Conservation (phyloP, 192 early-diverging fungal genomes). For the Phycomyces nitens region DNA sequence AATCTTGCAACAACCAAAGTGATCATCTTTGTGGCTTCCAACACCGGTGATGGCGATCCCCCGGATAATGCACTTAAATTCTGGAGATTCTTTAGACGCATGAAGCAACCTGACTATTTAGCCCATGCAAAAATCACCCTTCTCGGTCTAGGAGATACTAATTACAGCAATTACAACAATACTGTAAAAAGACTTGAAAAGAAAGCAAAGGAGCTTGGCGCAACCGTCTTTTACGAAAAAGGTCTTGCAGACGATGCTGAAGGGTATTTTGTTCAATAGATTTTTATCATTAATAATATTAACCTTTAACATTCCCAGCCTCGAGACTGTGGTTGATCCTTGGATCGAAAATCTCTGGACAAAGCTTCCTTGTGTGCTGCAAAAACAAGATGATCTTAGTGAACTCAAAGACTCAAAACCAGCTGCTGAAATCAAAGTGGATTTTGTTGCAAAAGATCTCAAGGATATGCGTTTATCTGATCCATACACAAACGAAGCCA, state of each 20-base stretch:
- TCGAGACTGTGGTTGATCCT: conserved; percentile 86
- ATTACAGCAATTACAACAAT: conserved; percentile 92
- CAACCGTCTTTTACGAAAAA: conserved; percentile 65
- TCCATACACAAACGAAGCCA: conserved; percentile 5
- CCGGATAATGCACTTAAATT: conserved; percentile 93
- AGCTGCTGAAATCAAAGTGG: not conserved
- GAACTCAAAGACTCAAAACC: not conserved
- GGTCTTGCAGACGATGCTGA: conserved; percentile 91
- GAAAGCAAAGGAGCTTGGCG: conserved; percentile 72
- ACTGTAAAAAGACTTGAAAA: conserved; percentile 78
- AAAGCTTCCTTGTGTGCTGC: conserved; percentile 49
- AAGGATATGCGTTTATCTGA: conserved; percentile 10
- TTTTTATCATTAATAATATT: conserved; percentile 3
- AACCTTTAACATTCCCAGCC: conserved; percentile 30
- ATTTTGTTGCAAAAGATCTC: conserved; percentile 11
- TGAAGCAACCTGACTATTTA: conserved; percentile 62
- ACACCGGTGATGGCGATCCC: conserved; percentile 94
- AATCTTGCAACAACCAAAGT: conserved; percentile 35
- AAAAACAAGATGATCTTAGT: not conserved
- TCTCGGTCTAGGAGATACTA: conserved; percentile 87
- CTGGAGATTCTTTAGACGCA: conserved; percentile 75
- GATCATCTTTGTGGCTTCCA: conserved; percentile 81
- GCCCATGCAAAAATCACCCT: conserved; percentile 43
- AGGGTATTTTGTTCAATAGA: conserved; percentile 44
- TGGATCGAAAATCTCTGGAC: conserved; percentile 88